Evolutionary conservation across 345 rosid genomes (phyloP), one percentile per base, ranked within the genome.

Genomic region (Euphorbia tirucalli): DNA sequence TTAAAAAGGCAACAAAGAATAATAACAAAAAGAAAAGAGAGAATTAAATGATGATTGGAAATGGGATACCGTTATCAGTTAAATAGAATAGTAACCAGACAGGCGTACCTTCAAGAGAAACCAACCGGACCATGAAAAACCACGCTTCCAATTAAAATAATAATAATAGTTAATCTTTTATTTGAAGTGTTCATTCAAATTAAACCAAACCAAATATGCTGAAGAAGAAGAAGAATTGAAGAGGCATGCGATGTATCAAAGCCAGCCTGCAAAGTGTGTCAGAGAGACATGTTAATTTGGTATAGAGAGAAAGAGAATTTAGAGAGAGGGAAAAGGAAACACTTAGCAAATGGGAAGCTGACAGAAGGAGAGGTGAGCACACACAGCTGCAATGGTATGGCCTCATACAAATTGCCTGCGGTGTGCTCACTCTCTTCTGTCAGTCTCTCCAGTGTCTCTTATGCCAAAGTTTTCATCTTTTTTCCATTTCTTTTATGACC

Each of bases 401-500:
- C 46, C 39, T 71, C 80, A 81, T 79, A 84, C 85, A n/a, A 80
- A 86, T 72, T 78, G 81, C 82, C 84, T 72, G 92, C 83, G n/a
- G 79, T 84, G 87, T 86, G 92, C 92, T 86, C 92, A 86, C 88
- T 88, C 89, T 86, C 92, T 88, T 75, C 92, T 88, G 92, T 88
- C 92, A 84, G 76, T 72, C 80, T 69, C 61, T 73, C 75, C 65
- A 39, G 31, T 72, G 32, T 30, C 50, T 44, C 71, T 49, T 49
- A n/a, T n/a, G n/a, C n/a, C n/a, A n/a, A n/a, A n/a, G n/a, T n/a
- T n/a, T n/a, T n/a, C n/a, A n/a, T 31, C 18, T 30, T 21, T 13
- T 37, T 37, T 27, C n/a, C 18, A 22, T 49, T 37, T 25, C 15
- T 18, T 10, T 43, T 3, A 0, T 11, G 37, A 32, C 37, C 37